Conservation (phyloP, 441 rosid species). For the Manihot esculenta region DNA sequence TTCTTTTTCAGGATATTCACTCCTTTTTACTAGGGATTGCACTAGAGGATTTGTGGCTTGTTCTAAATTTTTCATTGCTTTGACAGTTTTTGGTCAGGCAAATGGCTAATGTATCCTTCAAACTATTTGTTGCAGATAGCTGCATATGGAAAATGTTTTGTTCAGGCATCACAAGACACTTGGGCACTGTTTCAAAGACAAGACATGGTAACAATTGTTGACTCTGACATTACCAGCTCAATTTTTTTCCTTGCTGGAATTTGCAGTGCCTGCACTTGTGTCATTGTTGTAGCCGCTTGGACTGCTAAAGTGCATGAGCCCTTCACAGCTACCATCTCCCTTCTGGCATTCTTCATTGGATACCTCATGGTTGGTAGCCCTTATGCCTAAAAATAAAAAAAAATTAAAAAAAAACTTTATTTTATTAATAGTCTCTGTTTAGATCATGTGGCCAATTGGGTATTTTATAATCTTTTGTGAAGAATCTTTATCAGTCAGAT, state of each 20-base stretch:
- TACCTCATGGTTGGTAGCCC: slow-evolving; percentile 76
- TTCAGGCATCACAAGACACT: slow-evolving; percentile 84
- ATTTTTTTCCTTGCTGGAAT: slow-evolving; percentile 93
- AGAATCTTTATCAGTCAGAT: slow-evolving; percentile 13
- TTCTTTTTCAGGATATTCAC: background rate
- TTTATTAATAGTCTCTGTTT: slow-evolving; percentile 1
- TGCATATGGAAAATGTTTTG: slow-evolving; percentile 90
- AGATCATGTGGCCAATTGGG: slow-evolving; percentile 24
- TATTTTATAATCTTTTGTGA: background rate
- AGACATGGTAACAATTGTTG: slow-evolving; percentile 62
- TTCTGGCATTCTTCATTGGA: slow-evolving; percentile 72
- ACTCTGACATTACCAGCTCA: slow-evolving; percentile 83
- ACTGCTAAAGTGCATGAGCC: slow-evolving; percentile 54
- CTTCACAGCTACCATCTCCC: slow-evolving; percentile 72
- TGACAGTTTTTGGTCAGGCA: background rate
- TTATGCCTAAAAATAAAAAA: too few relatives aligned
- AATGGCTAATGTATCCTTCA: background rate
- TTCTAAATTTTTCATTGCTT: background rate
- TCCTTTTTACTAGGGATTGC: too few relatives aligned
- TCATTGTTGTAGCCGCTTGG: slow-evolving; percentile 85
- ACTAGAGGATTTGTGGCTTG: too few relatives aligned
- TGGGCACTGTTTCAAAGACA: slow-evolving; percentile 69
- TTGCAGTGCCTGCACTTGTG: slow-evolving; percentile 90
- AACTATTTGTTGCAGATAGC: slow-evolving; percentile 56
- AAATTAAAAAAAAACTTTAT: background rate